These are phyloP conservation scores for Gnomoniopsis smithogilvyi DNA, from an alignment of 2,329 filamentous ascomycete species.

Conservation along the genomic window DNA sequence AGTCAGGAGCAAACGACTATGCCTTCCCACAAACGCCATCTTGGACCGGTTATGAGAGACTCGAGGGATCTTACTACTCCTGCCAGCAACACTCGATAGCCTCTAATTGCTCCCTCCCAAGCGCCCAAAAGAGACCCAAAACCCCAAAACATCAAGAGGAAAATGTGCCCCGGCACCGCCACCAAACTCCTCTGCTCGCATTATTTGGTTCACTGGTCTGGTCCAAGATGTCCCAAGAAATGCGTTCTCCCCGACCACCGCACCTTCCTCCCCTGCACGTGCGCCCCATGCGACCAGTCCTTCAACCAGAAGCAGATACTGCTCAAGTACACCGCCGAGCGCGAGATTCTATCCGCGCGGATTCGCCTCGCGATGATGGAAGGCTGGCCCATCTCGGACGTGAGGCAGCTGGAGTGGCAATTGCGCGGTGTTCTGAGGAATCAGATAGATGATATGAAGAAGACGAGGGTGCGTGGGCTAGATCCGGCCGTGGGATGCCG, in stretches of 20 bases:
- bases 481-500: constrained; percentile 12
- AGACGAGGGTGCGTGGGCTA: not conserved
- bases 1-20: constrained; percentile 1
- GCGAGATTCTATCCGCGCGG: constrained; percentile 26
- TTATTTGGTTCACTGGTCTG: constrained; percentile 17
- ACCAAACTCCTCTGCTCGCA: constrained; percentile 19
- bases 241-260: constrained; percentile 14
- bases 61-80: not conserved
- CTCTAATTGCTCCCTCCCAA: not conserved
- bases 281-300: constrained; percentile 18
- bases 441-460: constrained; percentile 13
- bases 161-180: constrained; percentile 18
- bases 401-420: constrained; percentile 6
- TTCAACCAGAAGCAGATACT: constrained; percentile 12
- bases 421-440: not conserved
- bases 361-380: constrained; percentile 51
- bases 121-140: not conserved
- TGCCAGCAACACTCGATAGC: not conserved
- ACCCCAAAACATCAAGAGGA: not conserved
- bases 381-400: constrained; percentile 31
- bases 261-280: constrained; percentile 17
- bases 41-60: constrained; percentile 1
- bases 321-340: constrained; percentile 5
- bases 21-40: not conserved
- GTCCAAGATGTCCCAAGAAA: constrained; percentile 12